Evolutionary conservation across 2,329 filamentous ascomycete species (phyloP).

Genomic region (Atkinsonella hypoxylon): DNA sequence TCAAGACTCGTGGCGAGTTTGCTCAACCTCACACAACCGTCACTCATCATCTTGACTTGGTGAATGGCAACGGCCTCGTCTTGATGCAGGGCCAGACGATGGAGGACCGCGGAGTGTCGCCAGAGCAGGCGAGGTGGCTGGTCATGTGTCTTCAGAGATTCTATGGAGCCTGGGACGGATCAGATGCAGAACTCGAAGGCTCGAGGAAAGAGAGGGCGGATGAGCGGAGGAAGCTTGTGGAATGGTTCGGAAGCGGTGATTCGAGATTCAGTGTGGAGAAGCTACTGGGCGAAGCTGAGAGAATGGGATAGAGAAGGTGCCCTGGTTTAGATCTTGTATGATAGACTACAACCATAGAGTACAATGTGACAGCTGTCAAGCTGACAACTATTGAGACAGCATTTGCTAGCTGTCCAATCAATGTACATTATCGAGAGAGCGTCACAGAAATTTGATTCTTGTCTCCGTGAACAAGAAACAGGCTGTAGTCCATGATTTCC

Average conservation of each 20-base stretch:
- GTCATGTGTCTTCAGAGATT: slow-evolving; percentile 91
- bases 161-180: slow-evolving; percentile 56
- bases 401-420: background rate
- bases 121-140: slow-evolving; percentile 79
- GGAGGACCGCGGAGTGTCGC: slow-evolving; percentile 61
- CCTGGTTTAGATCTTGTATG: background rate
- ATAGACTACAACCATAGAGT: background rate
- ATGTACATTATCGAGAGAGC: background rate
- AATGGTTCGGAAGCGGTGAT: slow-evolving; percentile 75
- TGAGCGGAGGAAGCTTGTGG: slow-evolving; percentile 58
- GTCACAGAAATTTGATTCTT: too few relatives aligned
- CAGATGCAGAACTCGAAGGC: slow-evolving; percentile 21
- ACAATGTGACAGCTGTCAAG: background rate
- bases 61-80: slow-evolving; percentile 62
- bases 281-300: slow-evolving; percentile 82
- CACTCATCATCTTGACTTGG: slow-evolving; percentile 80
- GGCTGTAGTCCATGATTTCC: too few relatives aligned
- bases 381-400: too few relatives aligned
- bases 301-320: slow-evolving; percentile 37
- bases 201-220: slow-evolving; percentile 43
- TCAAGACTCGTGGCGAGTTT: slow-evolving; percentile 80
- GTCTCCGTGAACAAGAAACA: too few relatives aligned
- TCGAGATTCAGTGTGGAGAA: slow-evolving; percentile 69
- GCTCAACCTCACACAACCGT: slow-evolving; percentile 87
- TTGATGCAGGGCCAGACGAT: slow-evolving; percentile 75